Percentiles rank a stretch among this genome's conserved stretches.
Evolutionary conservation across 305 asterid genomes (phyloP).

Genomic region (Fraxinus angustifolia): DNA sequence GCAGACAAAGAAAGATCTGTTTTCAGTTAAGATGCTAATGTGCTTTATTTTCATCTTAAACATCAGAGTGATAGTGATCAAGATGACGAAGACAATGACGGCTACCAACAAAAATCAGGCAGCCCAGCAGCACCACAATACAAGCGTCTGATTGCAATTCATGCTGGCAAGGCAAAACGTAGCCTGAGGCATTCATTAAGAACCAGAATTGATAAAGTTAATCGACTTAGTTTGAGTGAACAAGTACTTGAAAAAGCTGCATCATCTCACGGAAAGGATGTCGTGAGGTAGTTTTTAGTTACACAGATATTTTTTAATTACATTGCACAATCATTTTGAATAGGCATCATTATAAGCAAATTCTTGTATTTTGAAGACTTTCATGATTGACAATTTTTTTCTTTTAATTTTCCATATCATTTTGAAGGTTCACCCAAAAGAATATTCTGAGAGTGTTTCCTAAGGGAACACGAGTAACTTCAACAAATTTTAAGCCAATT

Average conservation of each 20-base stretch:
- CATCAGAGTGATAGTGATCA: constrained; percentile 58
- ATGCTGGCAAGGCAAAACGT: constrained; percentile 78
- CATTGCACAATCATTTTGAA: neutral
- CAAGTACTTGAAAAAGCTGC: constrained; percentile 84
- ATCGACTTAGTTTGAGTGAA: constrained; percentile 84
- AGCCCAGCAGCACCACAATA: constrained; percentile 61
- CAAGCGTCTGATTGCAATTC: constrained; percentile 81
- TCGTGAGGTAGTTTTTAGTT: constrained; percentile 54
- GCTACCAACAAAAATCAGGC: constrained; percentile 37
- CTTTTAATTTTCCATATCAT: neutral
- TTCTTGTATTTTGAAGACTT: neutral
- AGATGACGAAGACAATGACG: constrained; percentile 42
- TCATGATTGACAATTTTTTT: neutral
- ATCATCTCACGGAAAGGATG: constrained; percentile 49
- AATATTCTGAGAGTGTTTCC: constrained; percentile 74
- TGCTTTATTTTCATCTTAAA: constrained; percentile 9
- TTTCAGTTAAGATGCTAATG: constrained; percentile 6
- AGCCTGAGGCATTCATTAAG: constrained; percentile 59
- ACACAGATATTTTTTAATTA: neutral
- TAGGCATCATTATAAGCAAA: neutral
- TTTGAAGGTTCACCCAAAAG: constrained; percentile 72
- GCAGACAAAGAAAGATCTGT: constrained; percentile 4
- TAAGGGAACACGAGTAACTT: constrained; percentile 87
- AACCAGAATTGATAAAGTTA: constrained; percentile 39
- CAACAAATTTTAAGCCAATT: constrained; percentile 72